These are phyloP conservation scores for Brachypodium distachyon DNA, from an alignment of 202 grass and related monocot species.

Conservation along the genomic window DNA sequence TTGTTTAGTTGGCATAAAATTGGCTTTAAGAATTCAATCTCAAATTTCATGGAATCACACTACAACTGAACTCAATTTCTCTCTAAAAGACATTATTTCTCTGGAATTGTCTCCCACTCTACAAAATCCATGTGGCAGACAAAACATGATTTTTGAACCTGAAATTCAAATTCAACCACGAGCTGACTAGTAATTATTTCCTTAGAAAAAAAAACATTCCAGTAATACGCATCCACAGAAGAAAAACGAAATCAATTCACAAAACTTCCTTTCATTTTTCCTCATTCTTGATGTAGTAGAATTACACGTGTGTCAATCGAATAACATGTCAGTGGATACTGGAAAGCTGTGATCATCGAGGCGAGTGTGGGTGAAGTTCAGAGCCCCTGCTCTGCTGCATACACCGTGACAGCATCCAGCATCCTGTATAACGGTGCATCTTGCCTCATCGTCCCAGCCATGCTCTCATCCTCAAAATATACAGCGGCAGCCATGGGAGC, in stretches of 20 bases:
- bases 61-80: too few species aligned
- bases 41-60: too few species aligned
- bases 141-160: too few species aligned
- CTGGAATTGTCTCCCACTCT: too few species aligned
- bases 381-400: background rate
- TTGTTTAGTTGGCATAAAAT: too few species aligned
- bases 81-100: too few species aligned
- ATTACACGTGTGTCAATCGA: background rate
- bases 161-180: too few species aligned
- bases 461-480: slow-evolving; percentile 17
- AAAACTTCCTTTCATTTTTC: background rate
- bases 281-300: background rate
- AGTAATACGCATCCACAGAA: background rate
- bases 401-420: background rate
- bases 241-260: background rate
- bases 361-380: slow-evolving; percentile 1
- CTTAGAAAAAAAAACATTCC: too few species aligned
- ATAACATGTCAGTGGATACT: background rate
- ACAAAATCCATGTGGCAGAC: too few species aligned
- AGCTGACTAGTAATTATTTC: too few species aligned
- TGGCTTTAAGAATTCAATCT: too few species aligned
- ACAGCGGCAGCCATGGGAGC: background rate
- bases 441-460: background rate
- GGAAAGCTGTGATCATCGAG: background rate
- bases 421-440: background rate